A percentile compares a stretch with the other conserved stretches of the same genome.
These are phyloP conservation scores for Hibiscus mutabilis DNA, from an alignment of 345 rosid species.

Conservation along the genomic window DNA sequence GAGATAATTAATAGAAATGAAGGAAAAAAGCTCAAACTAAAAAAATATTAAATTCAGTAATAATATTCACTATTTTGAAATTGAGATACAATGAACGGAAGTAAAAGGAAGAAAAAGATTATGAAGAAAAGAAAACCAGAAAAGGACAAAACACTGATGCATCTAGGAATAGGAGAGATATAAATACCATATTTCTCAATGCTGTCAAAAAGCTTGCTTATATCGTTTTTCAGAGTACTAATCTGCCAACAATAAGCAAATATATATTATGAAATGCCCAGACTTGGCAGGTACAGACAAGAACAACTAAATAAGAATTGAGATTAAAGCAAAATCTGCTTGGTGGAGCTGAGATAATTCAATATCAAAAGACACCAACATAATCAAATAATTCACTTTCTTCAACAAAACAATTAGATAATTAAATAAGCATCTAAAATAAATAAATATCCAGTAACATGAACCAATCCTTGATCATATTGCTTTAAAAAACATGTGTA, in stretches of 20 bases:
- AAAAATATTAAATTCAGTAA: background rate
- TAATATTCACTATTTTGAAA: background rate
- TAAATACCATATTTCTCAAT: conserved; percentile 75
- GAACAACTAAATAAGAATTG: background rate
- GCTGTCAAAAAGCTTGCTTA: conserved; percentile 79
- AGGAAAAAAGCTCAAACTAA: background rate
- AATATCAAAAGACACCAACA: background rate
- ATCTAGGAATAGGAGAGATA: background rate
- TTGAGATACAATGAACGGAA: background rate
- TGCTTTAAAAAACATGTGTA: background rate
- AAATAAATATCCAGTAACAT: too few relatives aligned
- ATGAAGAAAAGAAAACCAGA: background rate
- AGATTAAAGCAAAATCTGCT: background rate
- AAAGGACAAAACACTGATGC: background rate
- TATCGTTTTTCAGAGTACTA: conserved; percentile 47
- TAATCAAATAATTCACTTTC: conserved; percentile 4
- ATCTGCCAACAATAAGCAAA: conserved; percentile 43
- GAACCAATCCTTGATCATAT: background rate
- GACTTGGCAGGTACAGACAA: background rate
- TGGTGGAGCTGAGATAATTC: background rate
- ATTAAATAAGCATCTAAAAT: too few relatives aligned
- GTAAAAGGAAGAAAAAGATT: too few relatives aligned
- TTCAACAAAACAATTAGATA: background rate
- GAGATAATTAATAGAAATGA: conserved; percentile 7
- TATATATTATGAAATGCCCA: conserved; percentile 1